These are phyloP conservation scores for Neonectria hederae DNA, from an alignment of 2,329 filamentous ascomycete genomes.

Conservation along the genomic window DNA sequence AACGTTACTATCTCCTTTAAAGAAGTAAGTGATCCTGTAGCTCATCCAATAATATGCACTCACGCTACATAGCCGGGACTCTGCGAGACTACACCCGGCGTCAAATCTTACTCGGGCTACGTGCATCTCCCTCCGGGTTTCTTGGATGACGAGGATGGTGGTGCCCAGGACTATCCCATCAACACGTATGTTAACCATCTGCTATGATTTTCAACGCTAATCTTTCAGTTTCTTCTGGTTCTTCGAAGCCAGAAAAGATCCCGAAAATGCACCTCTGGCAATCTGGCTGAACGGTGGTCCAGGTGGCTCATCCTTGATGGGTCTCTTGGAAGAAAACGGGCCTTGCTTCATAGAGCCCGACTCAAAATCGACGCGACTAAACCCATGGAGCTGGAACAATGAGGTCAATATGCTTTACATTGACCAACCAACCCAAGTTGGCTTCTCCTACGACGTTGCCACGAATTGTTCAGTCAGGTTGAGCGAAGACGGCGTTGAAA, in stretches of 20 bases:
- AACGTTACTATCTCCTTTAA: slow-evolving; percentile 34
- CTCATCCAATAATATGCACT: background rate
- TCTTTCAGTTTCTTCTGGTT: slow-evolving; percentile 40
- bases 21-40: slow-evolving; percentile 13
- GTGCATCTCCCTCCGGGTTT: slow-evolving; percentile 50
- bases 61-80: slow-evolving; percentile 55
- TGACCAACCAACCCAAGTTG: slow-evolving; percentile 72
- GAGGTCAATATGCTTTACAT: slow-evolving; percentile 64
- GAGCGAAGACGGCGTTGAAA: slow-evolving; percentile 56
- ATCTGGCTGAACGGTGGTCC: slow-evolving; percentile 70
- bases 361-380: slow-evolving; percentile 61
- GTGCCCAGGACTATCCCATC: slow-evolving; percentile 25
- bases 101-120: slow-evolving; percentile 60
- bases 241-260: slow-evolving; percentile 41
- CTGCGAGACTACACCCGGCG: slow-evolving; percentile 54
- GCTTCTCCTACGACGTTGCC: slow-evolving; percentile 71
- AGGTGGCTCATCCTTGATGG: slow-evolving; percentile 50
- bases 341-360: slow-evolving; percentile 59
- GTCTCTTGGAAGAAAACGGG: slow-evolving; percentile 52
- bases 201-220: background rate
- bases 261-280: slow-evolving; percentile 49
- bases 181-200: slow-evolving; percentile 20
- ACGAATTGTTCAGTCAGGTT: slow-evolving; percentile 69
- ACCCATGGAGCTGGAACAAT: slow-evolving; percentile 72
- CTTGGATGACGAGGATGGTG: slow-evolving; percentile 14